Evolutionary conservation across 192 early-diverging fungal species (phyloP).

Genomic region (Linnemannia hyalina): DNA sequence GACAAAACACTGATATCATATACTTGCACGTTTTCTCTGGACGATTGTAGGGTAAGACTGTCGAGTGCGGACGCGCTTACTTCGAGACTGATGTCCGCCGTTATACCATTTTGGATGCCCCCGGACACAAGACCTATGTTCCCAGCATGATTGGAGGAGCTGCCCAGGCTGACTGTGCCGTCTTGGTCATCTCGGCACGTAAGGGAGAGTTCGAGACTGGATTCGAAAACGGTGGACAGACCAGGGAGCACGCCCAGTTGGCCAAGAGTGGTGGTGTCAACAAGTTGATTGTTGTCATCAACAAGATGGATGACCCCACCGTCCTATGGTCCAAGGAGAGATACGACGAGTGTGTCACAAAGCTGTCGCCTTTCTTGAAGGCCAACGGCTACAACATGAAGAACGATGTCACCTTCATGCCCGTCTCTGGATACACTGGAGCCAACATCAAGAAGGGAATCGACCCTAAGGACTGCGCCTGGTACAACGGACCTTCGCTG

Average conservation of each 20-base stretch:
- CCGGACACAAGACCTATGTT: slow-evolving; percentile 98
- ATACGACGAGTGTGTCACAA: slow-evolving; percentile 91
- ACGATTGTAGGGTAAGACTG: slow-evolving; percentile 89
- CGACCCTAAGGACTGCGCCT: slow-evolving; percentile 69
- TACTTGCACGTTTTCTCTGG: slow-evolving; percentile 2
- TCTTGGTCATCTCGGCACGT: slow-evolving; percentile 96
- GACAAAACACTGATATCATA: background rate
- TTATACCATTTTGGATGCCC: slow-evolving; percentile 98
- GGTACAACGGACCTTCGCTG: slow-evolving; percentile 91
- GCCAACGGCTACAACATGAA: slow-evolving; percentile 88
- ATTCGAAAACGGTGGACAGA: slow-evolving; percentile 99
- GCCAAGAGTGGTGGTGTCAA: slow-evolving; percentile 98
- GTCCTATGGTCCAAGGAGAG: slow-evolving; percentile 92
- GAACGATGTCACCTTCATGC: slow-evolving; percentile 87
- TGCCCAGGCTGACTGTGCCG: slow-evolving; percentile 95
- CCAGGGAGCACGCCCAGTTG: slow-evolving; percentile 96
- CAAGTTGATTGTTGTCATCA: slow-evolving; percentile 92
- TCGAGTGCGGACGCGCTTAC: slow-evolving; percentile 97
- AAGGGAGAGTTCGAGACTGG: slow-evolving; percentile 99
- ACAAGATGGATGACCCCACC: slow-evolving; percentile 99
- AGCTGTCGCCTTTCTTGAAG: slow-evolving; percentile 93
- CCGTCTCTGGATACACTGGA: slow-evolving; percentile 97
- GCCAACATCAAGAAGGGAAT: slow-evolving; percentile 95
- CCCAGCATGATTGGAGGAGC: slow-evolving; percentile 98
- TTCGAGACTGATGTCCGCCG: slow-evolving; percentile 96